Evolutionary conservation across 2,329 filamentous ascomycete genomes (phyloP).

Genomic region (Chrysoporthe austroafricana): DNA sequence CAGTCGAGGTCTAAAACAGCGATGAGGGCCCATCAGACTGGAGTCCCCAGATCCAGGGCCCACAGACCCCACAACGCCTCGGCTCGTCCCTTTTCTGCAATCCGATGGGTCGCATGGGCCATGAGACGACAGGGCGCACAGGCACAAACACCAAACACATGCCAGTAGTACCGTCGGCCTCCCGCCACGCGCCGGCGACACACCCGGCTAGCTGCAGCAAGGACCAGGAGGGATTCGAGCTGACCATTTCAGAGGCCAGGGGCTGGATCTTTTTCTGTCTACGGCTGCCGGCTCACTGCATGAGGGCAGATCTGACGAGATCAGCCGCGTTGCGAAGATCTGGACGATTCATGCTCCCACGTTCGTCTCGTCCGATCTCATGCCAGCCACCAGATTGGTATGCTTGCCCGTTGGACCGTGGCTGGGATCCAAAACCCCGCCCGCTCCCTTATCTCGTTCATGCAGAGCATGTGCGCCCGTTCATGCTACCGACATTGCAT

Average conservation of each 20-base stretch:
- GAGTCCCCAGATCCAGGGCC: background rate
- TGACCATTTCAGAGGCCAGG: conserved; percentile 6
- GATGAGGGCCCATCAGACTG: background rate
- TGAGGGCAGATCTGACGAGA: conserved; percentile 1
- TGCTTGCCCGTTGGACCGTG: background rate
- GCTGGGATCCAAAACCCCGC: background rate
- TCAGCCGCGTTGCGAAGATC: background rate
- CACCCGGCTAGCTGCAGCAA: background rate
- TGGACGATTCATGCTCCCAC: background rate
- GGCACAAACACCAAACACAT: too few relatives aligned
- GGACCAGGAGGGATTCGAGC: background rate
- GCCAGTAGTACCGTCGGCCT: background rate
- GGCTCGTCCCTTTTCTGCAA: conserved; percentile 24
- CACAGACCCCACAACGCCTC: conserved; percentile 13
- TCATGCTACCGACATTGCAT: background rate
- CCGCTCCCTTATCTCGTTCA: background rate
- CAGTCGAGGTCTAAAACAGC: background rate
- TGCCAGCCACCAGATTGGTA: background rate
- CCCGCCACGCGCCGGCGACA: background rate
- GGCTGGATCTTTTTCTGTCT: conserved; percentile 12
- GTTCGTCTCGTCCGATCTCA: background rate
- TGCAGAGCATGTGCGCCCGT: background rate
- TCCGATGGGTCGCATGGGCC: background rate
- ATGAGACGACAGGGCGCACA: background rate
- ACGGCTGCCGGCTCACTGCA: conserved; percentile 6